Evolutionary conservation across 345 rosid species (phyloP).

Genomic region (Anastatica hierochuntica): DNA sequence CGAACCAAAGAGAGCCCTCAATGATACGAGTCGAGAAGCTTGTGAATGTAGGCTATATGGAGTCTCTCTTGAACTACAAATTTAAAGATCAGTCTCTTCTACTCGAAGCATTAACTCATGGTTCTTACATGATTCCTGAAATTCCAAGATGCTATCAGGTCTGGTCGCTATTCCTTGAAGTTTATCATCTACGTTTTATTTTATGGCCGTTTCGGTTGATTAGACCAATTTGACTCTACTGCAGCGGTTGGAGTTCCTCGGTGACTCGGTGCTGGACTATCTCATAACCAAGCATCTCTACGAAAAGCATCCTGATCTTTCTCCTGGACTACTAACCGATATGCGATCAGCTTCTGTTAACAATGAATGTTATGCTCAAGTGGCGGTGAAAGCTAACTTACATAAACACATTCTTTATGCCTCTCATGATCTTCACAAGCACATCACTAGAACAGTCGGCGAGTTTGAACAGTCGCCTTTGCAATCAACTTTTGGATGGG

Average conservation of each 20-base stretch:
- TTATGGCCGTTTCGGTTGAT: not conserved
- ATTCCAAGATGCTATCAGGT: constrained; percentile 94
- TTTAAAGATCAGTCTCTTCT: constrained; percentile 56
- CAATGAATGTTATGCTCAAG: constrained; percentile 70
- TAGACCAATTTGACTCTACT: not conserved
- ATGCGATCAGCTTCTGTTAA: constrained; percentile 94
- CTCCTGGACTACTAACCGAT: constrained; percentile 79
- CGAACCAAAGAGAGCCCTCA: constrained; percentile 23
- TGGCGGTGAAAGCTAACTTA: constrained; percentile 44
- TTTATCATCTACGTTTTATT: not conserved
- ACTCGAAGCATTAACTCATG: constrained; percentile 91
- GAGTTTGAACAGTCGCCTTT: constrained; percentile 25
- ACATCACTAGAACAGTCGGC: constrained; percentile 29
- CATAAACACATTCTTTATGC: constrained; percentile 64
- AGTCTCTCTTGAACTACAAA: constrained; percentile 46
- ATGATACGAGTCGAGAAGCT: constrained; percentile 28
- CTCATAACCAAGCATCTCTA: constrained; percentile 53
- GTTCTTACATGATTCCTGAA: constrained; percentile 85
- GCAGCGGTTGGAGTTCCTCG: constrained; percentile 94
- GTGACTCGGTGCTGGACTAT: constrained; percentile 79
- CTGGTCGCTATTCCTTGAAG: not conserved
- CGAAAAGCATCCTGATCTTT: constrained; percentile 44
- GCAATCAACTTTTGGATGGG: constrained; percentile 64
- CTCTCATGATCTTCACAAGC: constrained; percentile 53
- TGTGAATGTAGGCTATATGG: constrained; percentile 37